Evolutionary conservation across 768 basidiomycete species (phyloP), one percentile per base, ranked within the genome.

Genomic region (Phylloporus sp.): DNA sequence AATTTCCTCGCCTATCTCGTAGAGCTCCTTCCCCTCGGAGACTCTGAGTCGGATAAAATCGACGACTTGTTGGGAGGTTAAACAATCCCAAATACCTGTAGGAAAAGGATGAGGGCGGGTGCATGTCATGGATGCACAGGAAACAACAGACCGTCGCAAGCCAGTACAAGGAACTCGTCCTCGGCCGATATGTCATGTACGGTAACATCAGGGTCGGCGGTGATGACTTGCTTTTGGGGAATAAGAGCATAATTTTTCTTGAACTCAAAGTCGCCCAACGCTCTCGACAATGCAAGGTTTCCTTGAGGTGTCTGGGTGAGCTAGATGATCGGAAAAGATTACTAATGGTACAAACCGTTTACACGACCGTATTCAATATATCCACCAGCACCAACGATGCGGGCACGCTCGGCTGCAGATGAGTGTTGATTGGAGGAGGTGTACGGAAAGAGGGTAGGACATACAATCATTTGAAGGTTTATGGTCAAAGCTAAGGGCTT

Each of bases 231-330:
- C 45, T 82, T 80, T 71, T 98, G 95, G 16, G 95, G 85, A 36
- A 80, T 70, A 10, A 97, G 70, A 16, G 79, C 70, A 44, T 81
- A 81, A 65, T 95, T 95, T 73, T 95, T 94, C 78, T 99, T 99
- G 80, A 97, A 99, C 58, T 97, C 93, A 67, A 99, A 98, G 69
- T 99, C 97, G 49, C 97, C 97, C 24, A 99, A 73, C 5, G 97
- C 97, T 60, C 97, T 80, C 15, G 95, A 95, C 34, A 98, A 73
- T 0, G 97, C 95, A 50, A 99, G 84, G 66, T 98, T 98, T 56
- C 95, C 95, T 97, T 61, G 13, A 27, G 11, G 10, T 12, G 20
- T 36, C 2, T 32, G 43, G 4, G 51, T 36, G n/a, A 61, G 50
- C 6, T 11, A 18, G 20, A 35, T 16, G 10, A 38, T 12, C 32